Base-by-base conservation (phyloP, 495 filamentous ascomycete genomes). In the Cairneyella variabilis region DNA sequence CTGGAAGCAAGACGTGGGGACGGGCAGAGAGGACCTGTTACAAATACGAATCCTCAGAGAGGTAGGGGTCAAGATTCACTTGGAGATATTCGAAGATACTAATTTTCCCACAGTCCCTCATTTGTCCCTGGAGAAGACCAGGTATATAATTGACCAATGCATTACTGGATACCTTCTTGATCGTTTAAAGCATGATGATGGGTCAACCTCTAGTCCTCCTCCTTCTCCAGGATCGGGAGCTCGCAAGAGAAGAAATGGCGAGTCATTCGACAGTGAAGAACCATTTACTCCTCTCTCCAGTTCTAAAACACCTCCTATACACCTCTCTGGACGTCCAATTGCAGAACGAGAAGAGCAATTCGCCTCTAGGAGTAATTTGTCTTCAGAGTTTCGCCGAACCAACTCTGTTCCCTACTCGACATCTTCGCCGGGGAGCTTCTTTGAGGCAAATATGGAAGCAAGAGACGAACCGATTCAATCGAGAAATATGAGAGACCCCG, bases 131-230 rank as follows among this genome's bases (percentile, higher is more conserved):
- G 73, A 76, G 40, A 66, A 70, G 55, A 79, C 79, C 20, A 71
- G 66, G 56, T 59, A 64, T 11, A 68, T 84, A 36, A 72, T 83
- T 34, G 76, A 80, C 45, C 66, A 68, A 40, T 84, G 79, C 61
- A 60, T 83, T 6, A 68, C 68, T n/a, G 57, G 53, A 8, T 83
- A 81, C 59, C 68, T 83, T n/a, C 68, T 71, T 20, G 48, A 58
- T 8, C 48, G 50, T 18, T 37, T 66, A 27, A 56, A 49, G 41
- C 48, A 59, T 48, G 50, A 57, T 26, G 53, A 60, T 32, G 27
- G 25, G 17, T 36, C 32, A 18, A 42, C 26, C 8, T 23, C 30
- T 30, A 36, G 37, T 17, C 44, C 38, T 16, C 9, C 17, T 25
- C 7, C 38, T 23, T 54, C 56, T 32, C 21, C 34, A 32, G 12